Percentiles rank a stretch among this genome's conserved stretches.
Conservation (phyloP, 78 protist genomes). For the slime mould (Dictyostelium discoideum) region dicty_2.7 NC_007090.3:4069501-4070000, state of each 20-base stretch:
- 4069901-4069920: not conserved
- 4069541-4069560: not conserved
- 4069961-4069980: not conserved
- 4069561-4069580: constrained; percentile 22
- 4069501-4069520: not conserved
- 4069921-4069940: not conserved
- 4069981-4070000: not conserved
- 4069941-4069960: not conserved
- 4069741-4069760: constrained; percentile 25
- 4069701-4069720: constrained; percentile 17
- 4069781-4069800: not conserved
- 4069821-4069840: not conserved
- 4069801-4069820: constrained; percentile 12
- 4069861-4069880: not conserved
- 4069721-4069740: not conserved
- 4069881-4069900: not conserved
- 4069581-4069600: not conserved
- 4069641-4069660: constrained; percentile 65
- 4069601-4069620: not conserved
- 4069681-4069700: constrained; percentile 36
- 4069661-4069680: constrained; percentile 72
- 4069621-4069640: constrained; percentile 38
- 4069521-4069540: not conserved
- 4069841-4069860: too few relatives aligned
- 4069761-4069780: constrained; percentile 45